Evolutionary conservation across 768 basidiomycete genomes (phyloP), one percentile per base, ranked within the genome.

Genomic region (Suillus weaverae): DNA sequence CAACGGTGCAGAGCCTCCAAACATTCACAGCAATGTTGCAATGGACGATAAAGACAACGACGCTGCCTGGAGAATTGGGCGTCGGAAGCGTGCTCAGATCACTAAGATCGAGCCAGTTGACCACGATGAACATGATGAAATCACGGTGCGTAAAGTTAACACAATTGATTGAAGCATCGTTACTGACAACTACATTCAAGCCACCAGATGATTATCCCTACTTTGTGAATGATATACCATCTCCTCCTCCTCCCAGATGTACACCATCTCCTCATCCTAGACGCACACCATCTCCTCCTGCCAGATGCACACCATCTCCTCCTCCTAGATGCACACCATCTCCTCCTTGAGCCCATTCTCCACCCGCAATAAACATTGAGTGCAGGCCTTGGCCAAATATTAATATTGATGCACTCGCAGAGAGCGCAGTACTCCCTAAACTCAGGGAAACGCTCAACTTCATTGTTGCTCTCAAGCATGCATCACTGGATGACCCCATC

Each of bases 381-480:
- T 26, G 10, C 68, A 44, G 60, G 13, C 43, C 41, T 33, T 9
- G 32, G 7, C 60, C 60, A 46, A 48, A 61, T 16, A 48, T 61
- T 48, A 16, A 44, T 43, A 61, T 61, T 8, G 44, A 61, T 22
- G 60, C 13, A 8, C 60, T 50, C n/a, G n/a, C 44, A 26, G 20
- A 39, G 30, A 41, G 39, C n/a, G 46, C 61, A 8, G 50, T 48
- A 7, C 50, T 61, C 44, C 30, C 22, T 26, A 43, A 43, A 20
- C 32, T 61, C 44, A 41, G 11, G 30, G 32, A 61, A 26, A 48
- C 46, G 10, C 35, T 61, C 9, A 5, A 32, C 22, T 61, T 46
- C 38, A 61, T 61, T 26, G 14, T 32, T 46, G 44, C 61, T 35
- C 43, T 61, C 1, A 32, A 20, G 22, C 44, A 26, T 48, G 43